Evolutionary conservation across 2,329 filamentous ascomycete genomes (phyloP), one percentile per base, ranked within the genome.

Genomic region (Davidsoniella virescens): DNA sequence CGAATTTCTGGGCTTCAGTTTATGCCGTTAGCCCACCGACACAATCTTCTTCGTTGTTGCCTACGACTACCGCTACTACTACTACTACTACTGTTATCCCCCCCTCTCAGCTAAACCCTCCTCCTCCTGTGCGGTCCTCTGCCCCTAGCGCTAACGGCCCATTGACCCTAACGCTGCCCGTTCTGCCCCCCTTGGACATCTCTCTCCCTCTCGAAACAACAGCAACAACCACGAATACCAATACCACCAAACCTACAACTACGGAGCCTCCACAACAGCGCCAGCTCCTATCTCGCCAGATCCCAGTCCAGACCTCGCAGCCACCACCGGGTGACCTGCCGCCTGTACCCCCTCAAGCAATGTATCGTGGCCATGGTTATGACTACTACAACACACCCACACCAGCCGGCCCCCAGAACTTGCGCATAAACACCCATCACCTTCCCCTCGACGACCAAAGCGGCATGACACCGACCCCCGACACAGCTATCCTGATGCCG

Each of bases 401-500:
- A 33, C 8, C 26, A 33, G 39, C 18, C 17, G 36, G 25, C 37
- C 38, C 44, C 20, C 47, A 47, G 16, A 53, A 50, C 29, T 44
- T 53, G 14, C 51, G 51, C 39, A 53, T 53, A 37, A 50, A 50
- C 44, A 53, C 51, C 33, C 51, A 50, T 33, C 26, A 44, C 39
- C 26, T 50, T 5, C 47, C 47, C 16, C 43, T 53, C 20, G 47
- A 53, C 12, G 44, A 53, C 44, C 39, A 49, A 17, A 40, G 26
- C 16, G 43, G 44, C 41, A 50, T 49, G 29, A 45, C 51, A 18
- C 49, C 47, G 10, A 53, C 51, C 14, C 51, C 51, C 29, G 51
- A 53, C 39, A 53, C 51, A 18, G 51, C 51, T 18, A 53, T 53
- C n/a, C 47, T 53, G 4, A 53, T 53, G 51, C 48, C 51, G 14